Base-by-base conservation (phyloP, 768 basidiomycete genomes). In the Saitozyma sp. region DNA sequence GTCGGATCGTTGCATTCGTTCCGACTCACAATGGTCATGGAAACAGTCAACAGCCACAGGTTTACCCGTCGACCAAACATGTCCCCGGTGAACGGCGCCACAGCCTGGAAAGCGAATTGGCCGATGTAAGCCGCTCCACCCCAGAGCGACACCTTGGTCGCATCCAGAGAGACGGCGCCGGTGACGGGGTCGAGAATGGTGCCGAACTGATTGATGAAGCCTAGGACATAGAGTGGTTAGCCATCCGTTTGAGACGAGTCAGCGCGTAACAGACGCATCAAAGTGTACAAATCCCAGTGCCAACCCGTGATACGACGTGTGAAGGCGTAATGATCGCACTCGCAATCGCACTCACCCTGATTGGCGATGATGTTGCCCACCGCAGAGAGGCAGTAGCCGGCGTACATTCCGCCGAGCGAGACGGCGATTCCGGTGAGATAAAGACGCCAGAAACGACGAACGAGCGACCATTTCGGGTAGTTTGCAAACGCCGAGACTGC, bases 101-200 rank as follows among this genome's bases (percentile, higher is more conserved):
- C 48, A 39, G n/a, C 20, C 37, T 63, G 62, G 38, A 40, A 46
- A 19, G 50, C 8, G 43, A 62, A 39, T 45, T 61, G 59, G 3
- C 16, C 41, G 3, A 54, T 49, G 41, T 41, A 60, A 3, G 46
- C 46, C 40, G 64, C 29, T 6, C 62, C 69, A 19, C 17, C 41
- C 69, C 69, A 70, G 50, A 65, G 58, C 16, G 62, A 63, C 3
- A 70, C 63, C 29, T 70, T 61, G 40, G 60, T 52, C 0, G 66
- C 63, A 46, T 59, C 53, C 6, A 67, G 61, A 4, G 14, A 19
- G 8, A 37, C 9, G 37, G 11, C 41, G 39, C 65, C 65, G 8
- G 49, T 48, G 39, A 62, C n/a, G n/a, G 41, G 45, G 41, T 63
- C 54, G 19, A 38, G 20, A 14, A 60, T 29, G 43, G 63, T 64